Percentiles rank a stretch among this genome's conserved stretches.
Evolutionary conservation across 2,329 filamentous ascomycete species (phyloP).

Genomic region (Sporothrix mexicana): DNA sequence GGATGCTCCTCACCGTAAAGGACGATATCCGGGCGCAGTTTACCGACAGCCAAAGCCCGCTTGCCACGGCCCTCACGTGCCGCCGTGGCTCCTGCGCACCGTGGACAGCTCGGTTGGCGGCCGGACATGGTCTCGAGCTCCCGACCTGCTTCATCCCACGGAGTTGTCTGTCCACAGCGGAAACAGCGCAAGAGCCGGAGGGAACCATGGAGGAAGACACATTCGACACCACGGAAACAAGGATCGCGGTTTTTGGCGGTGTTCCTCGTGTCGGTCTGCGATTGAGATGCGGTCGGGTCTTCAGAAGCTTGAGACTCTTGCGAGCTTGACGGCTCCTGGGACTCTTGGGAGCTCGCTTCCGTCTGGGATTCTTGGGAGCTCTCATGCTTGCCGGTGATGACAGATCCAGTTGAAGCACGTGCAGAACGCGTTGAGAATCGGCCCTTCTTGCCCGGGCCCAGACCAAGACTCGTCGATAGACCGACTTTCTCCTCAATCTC

Average conservation of each 20-base stretch:
- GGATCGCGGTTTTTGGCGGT: conserved; percentile 32
- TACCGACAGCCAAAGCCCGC: conserved; percentile 69
- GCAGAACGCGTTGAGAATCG: conserved; percentile 57
- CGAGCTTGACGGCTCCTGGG: neutral
- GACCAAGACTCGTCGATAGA: conserved; percentile 64
- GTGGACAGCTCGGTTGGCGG: conserved; percentile 69
- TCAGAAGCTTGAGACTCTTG: conserved; percentile 26
- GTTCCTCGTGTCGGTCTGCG: conserved; percentile 31
- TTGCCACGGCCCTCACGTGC: conserved; percentile 69
- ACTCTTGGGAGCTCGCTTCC: neutral
- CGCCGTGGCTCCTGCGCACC: conserved; percentile 66
- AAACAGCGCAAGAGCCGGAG: conserved; percentile 69
- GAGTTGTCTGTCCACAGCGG: conserved; percentile 61
- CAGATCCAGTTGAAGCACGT: conserved; percentile 28
- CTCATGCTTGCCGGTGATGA: neutral
- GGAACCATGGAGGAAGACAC: conserved; percentile 76
- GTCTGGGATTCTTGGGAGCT: neutral
- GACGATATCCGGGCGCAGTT: conserved; percentile 73
- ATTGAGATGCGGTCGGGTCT: neutral
- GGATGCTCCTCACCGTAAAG: conserved; percentile 77
- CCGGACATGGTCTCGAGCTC: conserved; percentile 65
- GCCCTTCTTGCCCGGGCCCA: conserved; percentile 66
- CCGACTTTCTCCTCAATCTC: conserved; percentile 74
- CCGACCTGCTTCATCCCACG: conserved; percentile 64
- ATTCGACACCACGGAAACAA: conserved; percentile 59